phyloP scores from a whole-genome alignment of 2,329 filamentous ascomycete genomes.

The Paracorniculantispora psalliotae region DNA sequence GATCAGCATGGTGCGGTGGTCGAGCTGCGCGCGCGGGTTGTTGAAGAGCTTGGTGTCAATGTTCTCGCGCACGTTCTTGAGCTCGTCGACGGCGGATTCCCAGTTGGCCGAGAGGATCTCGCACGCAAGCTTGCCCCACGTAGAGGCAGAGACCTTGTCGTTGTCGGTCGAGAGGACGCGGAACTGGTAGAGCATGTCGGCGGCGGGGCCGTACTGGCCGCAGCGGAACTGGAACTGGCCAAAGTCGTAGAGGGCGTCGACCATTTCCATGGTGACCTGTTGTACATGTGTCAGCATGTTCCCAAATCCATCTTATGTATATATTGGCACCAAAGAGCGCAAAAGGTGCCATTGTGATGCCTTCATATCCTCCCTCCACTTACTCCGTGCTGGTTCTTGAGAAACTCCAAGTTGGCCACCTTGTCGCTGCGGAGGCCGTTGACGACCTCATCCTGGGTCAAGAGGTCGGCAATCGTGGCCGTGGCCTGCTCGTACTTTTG shows the following conservation, averaged over 20 bases:
- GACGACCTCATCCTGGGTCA: constrained; percentile 86
- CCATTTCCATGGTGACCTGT: constrained; percentile 86
- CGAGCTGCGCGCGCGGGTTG: constrained; percentile 91
- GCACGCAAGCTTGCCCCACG: constrained; percentile 95
- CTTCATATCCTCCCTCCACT: constrained; percentile 28
- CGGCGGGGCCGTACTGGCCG: constrained; percentile 84
- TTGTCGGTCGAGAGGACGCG: constrained; percentile 96
- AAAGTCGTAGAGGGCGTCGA: constrained; percentile 91
- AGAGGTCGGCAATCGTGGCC: constrained; percentile 78
- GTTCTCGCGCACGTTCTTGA: constrained; percentile 81
- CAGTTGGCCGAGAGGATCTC: constrained; percentile 95
- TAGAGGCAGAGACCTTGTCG: constrained; percentile 92
- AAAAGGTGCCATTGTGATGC: not conserved
- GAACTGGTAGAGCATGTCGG: constrained; percentile 95
- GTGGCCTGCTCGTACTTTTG: constrained; percentile 83
- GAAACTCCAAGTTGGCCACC: constrained; percentile 95
- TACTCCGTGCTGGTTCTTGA: constrained; percentile 93
- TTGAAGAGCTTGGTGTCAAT: constrained; percentile 95
- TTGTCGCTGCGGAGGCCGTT: constrained; percentile 92
- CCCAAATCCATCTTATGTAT: too few species aligned
- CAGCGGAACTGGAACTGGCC: constrained; percentile 98
- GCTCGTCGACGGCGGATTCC: constrained; percentile 87
- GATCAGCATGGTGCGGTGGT: constrained; percentile 93
- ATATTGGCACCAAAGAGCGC: too few species aligned
- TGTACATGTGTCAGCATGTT: not conserved